These are phyloP conservation scores for Phytophthora europaea DNA, from an alignment of 352 stramenopile genomes.

Conservation along the genomic window DNA sequence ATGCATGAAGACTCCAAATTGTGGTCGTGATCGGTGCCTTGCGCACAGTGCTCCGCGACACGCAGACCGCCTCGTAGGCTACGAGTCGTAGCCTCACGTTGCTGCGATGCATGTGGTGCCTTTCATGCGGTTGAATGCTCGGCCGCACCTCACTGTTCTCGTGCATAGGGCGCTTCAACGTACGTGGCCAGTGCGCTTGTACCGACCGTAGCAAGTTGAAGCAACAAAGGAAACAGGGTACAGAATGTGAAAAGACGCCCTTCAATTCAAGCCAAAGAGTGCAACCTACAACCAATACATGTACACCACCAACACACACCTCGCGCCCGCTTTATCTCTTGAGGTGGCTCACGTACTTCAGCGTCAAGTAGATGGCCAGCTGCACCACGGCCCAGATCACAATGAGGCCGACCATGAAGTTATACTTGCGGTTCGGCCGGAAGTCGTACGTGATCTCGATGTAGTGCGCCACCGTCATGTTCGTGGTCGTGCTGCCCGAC, in stretches of 20 bases:
- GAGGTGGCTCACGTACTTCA: slow-evolving; percentile 39
- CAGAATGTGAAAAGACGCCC: background rate
- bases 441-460: background rate
- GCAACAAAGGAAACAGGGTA: background rate
- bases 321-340: slow-evolving; percentile 46
- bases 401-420: background rate
- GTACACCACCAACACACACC: background rate
- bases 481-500: background rate
- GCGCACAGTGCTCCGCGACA: background rate
- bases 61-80: background rate
- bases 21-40: background rate
- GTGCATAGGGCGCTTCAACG: background rate
- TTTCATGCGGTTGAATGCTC: slow-evolving; percentile 1
- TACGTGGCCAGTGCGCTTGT: background rate
- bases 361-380: slow-evolving; percentile 64
- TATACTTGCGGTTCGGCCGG: background rate
- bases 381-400: background rate
- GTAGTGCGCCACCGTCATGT: background rate
- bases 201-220: background rate
- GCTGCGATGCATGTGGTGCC: background rate
- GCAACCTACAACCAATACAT: background rate
- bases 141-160: background rate
- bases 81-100: background rate
- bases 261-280: background rate
- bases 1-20: background rate